Evolutionary conservation across 108 stramenopile genomes (phyloP).

Genomic region (Discostella stelligeroides): DNA sequence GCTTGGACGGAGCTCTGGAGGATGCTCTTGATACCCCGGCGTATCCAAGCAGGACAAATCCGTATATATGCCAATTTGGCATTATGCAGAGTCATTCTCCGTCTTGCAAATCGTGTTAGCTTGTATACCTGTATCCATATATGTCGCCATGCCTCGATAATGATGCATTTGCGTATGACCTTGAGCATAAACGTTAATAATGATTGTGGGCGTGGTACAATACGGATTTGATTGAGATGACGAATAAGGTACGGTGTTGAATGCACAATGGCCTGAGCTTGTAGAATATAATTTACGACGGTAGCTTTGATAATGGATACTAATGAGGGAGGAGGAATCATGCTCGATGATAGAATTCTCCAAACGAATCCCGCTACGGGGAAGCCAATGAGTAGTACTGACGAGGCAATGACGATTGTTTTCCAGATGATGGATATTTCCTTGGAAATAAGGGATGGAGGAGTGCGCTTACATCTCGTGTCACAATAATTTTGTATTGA

Average conservation of each 20-base stretch:
- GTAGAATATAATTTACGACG: constrained; percentile 17
- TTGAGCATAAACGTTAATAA: constrained; percentile 11
- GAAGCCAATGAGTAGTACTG: constrained; percentile 16
- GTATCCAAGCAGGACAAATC: constrained; percentile 32
- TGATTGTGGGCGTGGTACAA: constrained; percentile 3
- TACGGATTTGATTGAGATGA: constrained; percentile 18
- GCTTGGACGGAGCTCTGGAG: constrained; percentile 39
- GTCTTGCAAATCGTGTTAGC: constrained; percentile 21
- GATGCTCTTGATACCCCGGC: constrained; percentile 33
- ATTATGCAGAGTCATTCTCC: constrained; percentile 19
- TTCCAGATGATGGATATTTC: constrained; percentile 11
- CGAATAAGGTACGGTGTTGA: constrained; percentile 37
- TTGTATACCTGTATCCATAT: constrained; percentile 36
- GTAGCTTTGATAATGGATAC: neutral
- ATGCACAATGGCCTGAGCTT: constrained; percentile 29
- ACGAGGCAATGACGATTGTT: constrained; percentile 31
- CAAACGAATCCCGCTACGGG: constrained; percentile 9
- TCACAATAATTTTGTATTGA: neutral
- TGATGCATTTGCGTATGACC: constrained; percentile 44
- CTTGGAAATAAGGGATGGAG: neutral
- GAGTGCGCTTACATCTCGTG: neutral
- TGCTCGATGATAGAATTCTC: constrained; percentile 2
- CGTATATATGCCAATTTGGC: constrained; percentile 4
- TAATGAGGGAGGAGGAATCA: constrained; percentile 16
- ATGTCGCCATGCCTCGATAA: constrained; percentile 45